Evolutionary conservation across 1,139 yeast genomes (phyloP).

Genomic region (Komagataea norvegica): DNA sequence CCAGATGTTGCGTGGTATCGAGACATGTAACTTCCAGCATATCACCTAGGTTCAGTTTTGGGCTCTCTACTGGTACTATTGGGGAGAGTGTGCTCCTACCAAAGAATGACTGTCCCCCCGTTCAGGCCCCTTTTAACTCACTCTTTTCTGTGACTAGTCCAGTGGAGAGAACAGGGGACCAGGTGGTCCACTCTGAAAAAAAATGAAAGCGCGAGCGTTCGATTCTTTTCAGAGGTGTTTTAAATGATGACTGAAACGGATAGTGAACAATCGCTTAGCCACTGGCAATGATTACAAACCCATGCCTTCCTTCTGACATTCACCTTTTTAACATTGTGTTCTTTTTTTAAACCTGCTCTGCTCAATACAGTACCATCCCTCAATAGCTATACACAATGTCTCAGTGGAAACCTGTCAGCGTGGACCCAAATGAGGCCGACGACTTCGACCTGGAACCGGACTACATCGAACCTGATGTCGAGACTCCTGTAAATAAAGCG

Average conservation of each 20-base stretch:
- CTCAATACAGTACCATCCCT: neutral
- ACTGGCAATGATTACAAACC: slow-evolving; percentile 29
- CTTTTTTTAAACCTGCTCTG: slow-evolving; percentile 10
- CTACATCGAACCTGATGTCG: slow-evolving; percentile 25
- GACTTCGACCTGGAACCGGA: slow-evolving; percentile 36
- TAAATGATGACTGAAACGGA: slow-evolving; percentile 29
- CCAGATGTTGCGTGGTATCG: too few species aligned
- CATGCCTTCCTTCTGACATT: slow-evolving; percentile 32
- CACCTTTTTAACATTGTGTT: slow-evolving; percentile 9
- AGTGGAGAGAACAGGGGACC: slow-evolving; percentile 7
- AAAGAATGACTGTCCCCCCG: neutral
- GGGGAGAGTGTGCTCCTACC: neutral
- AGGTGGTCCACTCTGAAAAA: slow-evolving; percentile 9
- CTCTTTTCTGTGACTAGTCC: neutral
- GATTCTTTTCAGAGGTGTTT: slow-evolving; percentile 11
- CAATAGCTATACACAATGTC: slow-evolving; percentile 13
- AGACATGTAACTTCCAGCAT: too few species aligned
- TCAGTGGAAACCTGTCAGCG: slow-evolving; percentile 26
- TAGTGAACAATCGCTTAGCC: slow-evolving; percentile 34
- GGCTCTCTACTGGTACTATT: too few species aligned
- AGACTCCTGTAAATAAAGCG: slow-evolving; percentile 12
- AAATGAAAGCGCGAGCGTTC: slow-evolving; percentile 8
- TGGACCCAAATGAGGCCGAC: slow-evolving; percentile 29
- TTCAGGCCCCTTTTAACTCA: neutral
- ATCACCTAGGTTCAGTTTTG: too few species aligned